phyloP scores from a whole-genome alignment of 2,329 filamentous ascomycete genomes.

The Apiospora phragmitis region DNA sequence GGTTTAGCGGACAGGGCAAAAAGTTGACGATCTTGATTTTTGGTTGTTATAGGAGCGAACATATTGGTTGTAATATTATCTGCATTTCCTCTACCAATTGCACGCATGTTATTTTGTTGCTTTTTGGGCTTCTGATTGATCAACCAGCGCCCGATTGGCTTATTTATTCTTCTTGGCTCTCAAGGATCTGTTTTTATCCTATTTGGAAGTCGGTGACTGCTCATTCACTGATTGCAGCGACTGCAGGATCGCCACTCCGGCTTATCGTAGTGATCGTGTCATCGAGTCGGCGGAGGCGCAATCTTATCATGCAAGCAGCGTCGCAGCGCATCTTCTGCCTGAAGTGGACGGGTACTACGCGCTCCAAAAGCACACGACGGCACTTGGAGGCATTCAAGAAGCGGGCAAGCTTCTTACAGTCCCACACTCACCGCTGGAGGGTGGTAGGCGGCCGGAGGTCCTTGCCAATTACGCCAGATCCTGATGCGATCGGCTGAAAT shows the following conservation, averaged over 20 bases:
- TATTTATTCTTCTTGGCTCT: no score
- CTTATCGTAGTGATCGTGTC: neutral
- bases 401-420: no score
- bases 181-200: no score
- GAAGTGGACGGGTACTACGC: neutral
- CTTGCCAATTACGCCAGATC: no score
- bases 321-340: neutral
- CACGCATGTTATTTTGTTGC: neutral
- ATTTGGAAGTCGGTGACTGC: no score
- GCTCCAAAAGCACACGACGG: neutral
- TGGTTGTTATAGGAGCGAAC: neutral
- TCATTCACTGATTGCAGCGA: no score
- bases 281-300: no score
- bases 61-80: conserved; percentile 1
- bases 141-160: neutral
- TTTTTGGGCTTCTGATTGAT: neutral
- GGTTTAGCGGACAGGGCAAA: neutral
- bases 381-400: neutral
- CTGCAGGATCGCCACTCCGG: no score
- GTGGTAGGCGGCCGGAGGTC: no score
- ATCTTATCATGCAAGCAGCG: neutral
- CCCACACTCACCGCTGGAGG: no score
- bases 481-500: no score
- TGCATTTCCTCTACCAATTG: neutral
- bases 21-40: conserved; percentile 2